Base-by-base conservation (phyloP, 805 yeast genomes). In the Candida suzukii region DNA sequence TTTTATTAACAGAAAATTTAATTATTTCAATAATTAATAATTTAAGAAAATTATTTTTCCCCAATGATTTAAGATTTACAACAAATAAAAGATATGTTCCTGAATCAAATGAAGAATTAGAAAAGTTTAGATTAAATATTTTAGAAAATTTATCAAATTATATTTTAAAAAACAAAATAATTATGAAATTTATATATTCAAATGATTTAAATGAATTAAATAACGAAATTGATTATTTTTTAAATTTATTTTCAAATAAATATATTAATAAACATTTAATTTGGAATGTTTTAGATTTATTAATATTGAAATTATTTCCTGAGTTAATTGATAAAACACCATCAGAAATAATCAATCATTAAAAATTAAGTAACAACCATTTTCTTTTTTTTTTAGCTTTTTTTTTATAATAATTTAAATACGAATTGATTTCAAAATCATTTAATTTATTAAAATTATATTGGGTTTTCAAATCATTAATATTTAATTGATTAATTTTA, bases 181-280 rank as follows among this genome's bases (percentile, higher is more conserved):
- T 45, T 10, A 32, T 41, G 3, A 47, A 38, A 5, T 22, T 42
- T 20, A 20, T 46, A 7, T 43, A 45, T 30, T 27, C 26, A 11
- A 29, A 41, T 16, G 40, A 50, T 29, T 43, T 41, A 3, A 19
- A n/a, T 1, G n/a, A 40, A 13, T 35, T 50, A 4, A 41, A 41
- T 2, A 3, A 20, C 3, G 47, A 50, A 11, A 25, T 52, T 54
- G 43, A 53, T 13, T 29, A 26, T 5, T 60, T 73, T 29, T 45
- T 68, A 26, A 55, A 59, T 20, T 45, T 59, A 9, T 64, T 69
- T 35, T 53, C 58, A 14, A 57, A 67, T 37, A 63, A 62, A 39
- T 47, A 60, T 10, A 57, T 73, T 35, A 75, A 74, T 51, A 68
- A 70, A 47, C 59, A 68, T 17, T 50, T 76, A 39, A 43, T 70